A percentile compares a stretch with the other conserved stretches of the same genome.
phyloP scores from a whole-genome alignment of 495 filamentous ascomycete species.

The Halenospora varia region DNA sequence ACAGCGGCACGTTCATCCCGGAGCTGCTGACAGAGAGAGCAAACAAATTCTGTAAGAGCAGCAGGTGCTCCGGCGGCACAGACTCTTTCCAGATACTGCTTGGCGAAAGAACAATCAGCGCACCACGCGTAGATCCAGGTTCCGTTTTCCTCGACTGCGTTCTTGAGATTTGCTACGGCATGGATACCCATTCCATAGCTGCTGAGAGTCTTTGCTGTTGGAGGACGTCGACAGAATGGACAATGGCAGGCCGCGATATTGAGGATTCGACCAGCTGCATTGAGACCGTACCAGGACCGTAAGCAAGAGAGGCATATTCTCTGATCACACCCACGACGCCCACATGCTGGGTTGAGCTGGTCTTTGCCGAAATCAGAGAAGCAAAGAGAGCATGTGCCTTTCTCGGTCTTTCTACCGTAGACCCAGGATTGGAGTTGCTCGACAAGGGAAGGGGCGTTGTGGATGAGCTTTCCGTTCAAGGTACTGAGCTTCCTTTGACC shows the following conservation, averaged over 20 bases:
- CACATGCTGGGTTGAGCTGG: conserved; percentile 25
- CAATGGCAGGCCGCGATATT: conserved; percentile 38
- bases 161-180: conserved; percentile 26
- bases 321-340: conserved; percentile 26
- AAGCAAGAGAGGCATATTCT: conserved; percentile 25
- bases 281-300: conserved; percentile 29
- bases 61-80: conserved; percentile 31
- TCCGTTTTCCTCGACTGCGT: conserved; percentile 30
- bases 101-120: conserved; percentile 28
- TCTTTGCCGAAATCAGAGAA: conserved; percentile 28
- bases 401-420: conserved; percentile 27
- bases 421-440: conserved; percentile 31
- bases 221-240: conserved; percentile 39
- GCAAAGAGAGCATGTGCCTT: conserved; percentile 36
- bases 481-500: background rate
- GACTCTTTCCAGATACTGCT: conserved; percentile 29
- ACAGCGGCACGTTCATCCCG: background rate
- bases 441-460: conserved; percentile 31
- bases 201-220: conserved; percentile 27
- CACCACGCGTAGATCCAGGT: conserved; percentile 42
- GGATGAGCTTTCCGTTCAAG: conserved; percentile 36
- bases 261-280: conserved; percentile 30
- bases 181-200: conserved; percentile 26
- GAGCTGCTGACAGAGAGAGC: conserved; percentile 24
- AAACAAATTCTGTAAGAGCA: conserved; percentile 28